phyloP scores from a whole-genome alignment of 345 rosid genomes.

The Salix viminalis region DNA sequence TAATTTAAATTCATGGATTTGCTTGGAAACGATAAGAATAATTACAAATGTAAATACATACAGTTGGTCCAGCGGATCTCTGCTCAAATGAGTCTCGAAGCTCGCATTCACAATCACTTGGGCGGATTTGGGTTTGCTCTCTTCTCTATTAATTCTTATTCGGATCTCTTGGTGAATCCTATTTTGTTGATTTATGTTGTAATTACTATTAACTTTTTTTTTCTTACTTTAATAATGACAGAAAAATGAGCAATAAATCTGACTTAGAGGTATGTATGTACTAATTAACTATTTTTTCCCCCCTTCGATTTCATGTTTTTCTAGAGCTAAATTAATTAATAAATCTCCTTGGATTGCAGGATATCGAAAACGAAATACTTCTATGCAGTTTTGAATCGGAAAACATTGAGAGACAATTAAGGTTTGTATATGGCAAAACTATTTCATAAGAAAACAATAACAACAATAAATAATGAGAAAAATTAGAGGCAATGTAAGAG shows the following conservation, averaged over 20 bases:
- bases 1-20: not conserved
- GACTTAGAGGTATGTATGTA: not conserved
- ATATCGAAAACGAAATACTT: not conserved
- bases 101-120: not conserved
- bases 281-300: not conserved
- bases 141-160: not conserved
- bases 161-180: not conserved
- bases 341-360: constrained; percentile 8
- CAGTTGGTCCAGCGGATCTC: constrained; percentile 12
- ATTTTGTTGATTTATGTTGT: too few species aligned
- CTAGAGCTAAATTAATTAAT: not conserved
- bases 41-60: not conserved
- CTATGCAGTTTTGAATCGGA: not conserved
- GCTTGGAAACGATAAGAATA: not conserved
- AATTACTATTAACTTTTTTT: not conserved
- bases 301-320: not conserved
- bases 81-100: constrained; percentile 12
- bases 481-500: too few species aligned
- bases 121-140: constrained; percentile 4
- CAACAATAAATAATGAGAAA: not conserved
- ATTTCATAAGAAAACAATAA: not conserved
- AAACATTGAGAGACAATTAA: constrained; percentile 14
- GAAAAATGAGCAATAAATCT: not conserved
- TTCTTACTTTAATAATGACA: not conserved
- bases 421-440: not conserved